phyloP scores from a whole-genome alignment of 2,329 filamentous ascomycete species.

The Ascochyta viciae-villosae region DNA sequence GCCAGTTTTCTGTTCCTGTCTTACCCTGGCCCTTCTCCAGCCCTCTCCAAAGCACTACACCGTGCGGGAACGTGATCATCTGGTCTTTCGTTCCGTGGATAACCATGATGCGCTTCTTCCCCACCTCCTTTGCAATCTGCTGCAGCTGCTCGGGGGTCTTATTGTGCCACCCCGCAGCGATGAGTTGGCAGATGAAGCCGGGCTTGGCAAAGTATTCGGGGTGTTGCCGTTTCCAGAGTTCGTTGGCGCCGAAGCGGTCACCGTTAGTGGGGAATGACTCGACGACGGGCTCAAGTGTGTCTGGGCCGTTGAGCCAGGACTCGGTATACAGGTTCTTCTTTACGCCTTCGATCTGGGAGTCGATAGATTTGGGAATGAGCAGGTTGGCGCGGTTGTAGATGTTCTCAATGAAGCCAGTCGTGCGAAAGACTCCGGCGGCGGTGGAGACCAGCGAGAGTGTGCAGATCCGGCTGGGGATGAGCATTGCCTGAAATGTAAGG shows the following conservation, averaged over 20 bases:
- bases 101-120: slow-evolving; percentile 76
- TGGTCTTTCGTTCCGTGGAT: slow-evolving; percentile 77
- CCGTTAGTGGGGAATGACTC: slow-evolving; percentile 74
- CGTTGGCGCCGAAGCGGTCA: slow-evolving; percentile 81
- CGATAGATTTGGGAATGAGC: slow-evolving; percentile 73
- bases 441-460: slow-evolving; percentile 60
- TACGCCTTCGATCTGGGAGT: slow-evolving; percentile 69
- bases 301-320: slow-evolving; percentile 68
- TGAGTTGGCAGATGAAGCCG: slow-evolving; percentile 78
- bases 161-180: slow-evolving; percentile 80
- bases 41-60: slow-evolving; percentile 69
- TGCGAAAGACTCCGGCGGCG: slow-evolving; percentile 56
- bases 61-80: slow-evolving; percentile 80
- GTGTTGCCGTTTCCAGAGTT: slow-evolving; percentile 74
- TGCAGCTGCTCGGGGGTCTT: slow-evolving; percentile 73
- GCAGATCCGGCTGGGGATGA: slow-evolving; percentile 58
- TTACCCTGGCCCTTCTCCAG: slow-evolving; percentile 63
- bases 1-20: slow-evolving; percentile 44
- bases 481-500: slow-evolving; percentile 39
- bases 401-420: slow-evolving; percentile 65
- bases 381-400: slow-evolving; percentile 64
- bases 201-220: slow-evolving; percentile 65
- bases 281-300: slow-evolving; percentile 56
- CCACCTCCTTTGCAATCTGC: slow-evolving; percentile 71
- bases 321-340: slow-evolving; percentile 71